Evolutionary conservation across 768 basidiomycete genomes (phyloP), one percentile per base, ranked within the genome.

Genomic region (Dacryopinax spathularia): DNA sequence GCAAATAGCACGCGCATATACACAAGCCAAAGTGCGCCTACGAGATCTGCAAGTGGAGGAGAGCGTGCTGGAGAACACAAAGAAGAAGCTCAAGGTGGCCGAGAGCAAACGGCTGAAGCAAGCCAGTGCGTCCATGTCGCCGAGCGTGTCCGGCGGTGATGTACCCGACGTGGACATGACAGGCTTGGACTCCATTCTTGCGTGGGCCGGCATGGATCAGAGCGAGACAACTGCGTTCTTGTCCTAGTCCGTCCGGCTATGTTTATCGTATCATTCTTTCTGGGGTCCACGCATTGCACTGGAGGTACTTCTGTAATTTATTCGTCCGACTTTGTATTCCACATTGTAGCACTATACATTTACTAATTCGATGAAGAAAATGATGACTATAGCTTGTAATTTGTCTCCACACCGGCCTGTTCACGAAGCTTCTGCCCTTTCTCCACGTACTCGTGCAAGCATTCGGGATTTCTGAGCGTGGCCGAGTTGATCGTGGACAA

Each of bases 381-480:
- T 27, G 22, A 10, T 56, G 9, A n/a, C 29, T 56, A 56, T 31
- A 56, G 18, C 29, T 56, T 56, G 20, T 56, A 56, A 18, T 29
- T 56, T 22, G 25, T 13, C 25, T 56, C 48, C 9, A 56, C 48
- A 6, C 48, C 48, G 2, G 48, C 75, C 69, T 84, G 83, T 63
- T 66, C 72, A 60, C 84, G 75, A 71, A 87, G 71, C 60, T 56
- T 64, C 60, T 75, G 70, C 37, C 87, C 85, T 0, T 75, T 39
- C 59, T 56, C 62, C 13, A 63, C 80, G 74, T 86, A 90, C 66
- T 81, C 81, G 5, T 70, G 75, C 59, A 90, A 77, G 72, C 86
- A 88, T 66, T 82, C 83, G 18, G 89, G 85, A 72, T 91, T 90
- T 34, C 81, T 76, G 66, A 91, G 71, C 16, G 88, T 90, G 34